Base-by-base conservation (phyloP, 331 rosid species). In the Pyracantha coccinea region DNA sequence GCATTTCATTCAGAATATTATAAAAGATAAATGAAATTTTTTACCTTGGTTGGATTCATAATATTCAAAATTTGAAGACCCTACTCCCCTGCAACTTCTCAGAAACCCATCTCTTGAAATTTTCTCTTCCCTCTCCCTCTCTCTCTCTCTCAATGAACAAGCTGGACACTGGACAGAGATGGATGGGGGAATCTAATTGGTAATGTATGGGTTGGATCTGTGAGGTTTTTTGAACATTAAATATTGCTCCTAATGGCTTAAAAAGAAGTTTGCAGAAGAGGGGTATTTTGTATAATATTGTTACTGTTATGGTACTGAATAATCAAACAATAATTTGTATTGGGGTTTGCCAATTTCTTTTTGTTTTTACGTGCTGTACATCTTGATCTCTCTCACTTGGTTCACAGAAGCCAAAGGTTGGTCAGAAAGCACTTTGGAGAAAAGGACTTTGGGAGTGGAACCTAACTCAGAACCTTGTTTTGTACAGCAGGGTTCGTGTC, bases 331-430 rank as follows among this genome's bases (percentile, higher is more conserved):
- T 59, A 41, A 41, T 45, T 27, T 67, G 25, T 69, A 69, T 71
- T 75, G 81, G 68, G 59, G 20, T 66, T 25, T 77, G 55, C 77
- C 76, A 83, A 73, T 80, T 73, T 83, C 53, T 28, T 82, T 83
- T 89, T 89, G 96, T 89, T 88, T 41, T 83, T 80, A 82, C 78
- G 70, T 65, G 71, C 72, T 85, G 79, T 82, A 62, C 81, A 65
- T 67, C 29, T 75, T 73, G 55, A 78, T 69, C 57, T 68, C 75
- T 38, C 58, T 24, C 44, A 38, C 31, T 59, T 17, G 80, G 80
- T 72, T 67, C 87, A 74, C 80, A 79, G 74, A 76, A 75, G 79
- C 80, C 87, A 79, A 82, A 66, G 79, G 79, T 23, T 52, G 69
- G 70, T 71, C 72, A 47, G 79, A 69, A 53, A 65, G 73, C 23